Conservation (phyloP, 1,139 yeast species). For the Geotrichum klebahnii region DNA sequence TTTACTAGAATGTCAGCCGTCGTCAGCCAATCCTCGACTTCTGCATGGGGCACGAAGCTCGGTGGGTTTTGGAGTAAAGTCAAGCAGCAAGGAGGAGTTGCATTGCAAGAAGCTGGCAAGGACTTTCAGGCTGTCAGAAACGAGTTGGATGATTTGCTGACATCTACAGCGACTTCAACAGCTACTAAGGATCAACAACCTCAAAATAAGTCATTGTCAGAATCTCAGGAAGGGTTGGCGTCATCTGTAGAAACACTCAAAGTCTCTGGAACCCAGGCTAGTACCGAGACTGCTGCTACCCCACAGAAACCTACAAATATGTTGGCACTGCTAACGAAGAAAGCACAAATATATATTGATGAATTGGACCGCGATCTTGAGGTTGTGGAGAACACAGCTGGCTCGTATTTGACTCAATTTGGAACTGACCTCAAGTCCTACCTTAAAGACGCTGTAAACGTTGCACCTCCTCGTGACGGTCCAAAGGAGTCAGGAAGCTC, state of each 20-base stretch:
- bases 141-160: constrained; percentile 34
- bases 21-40: constrained; percentile 39
- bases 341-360: constrained; percentile 60
- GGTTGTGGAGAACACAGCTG: constrained; percentile 60
- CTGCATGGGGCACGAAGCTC: constrained; percentile 30
- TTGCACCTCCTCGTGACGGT: constrained; percentile 38
- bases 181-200: constrained; percentile 28
- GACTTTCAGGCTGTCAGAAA: constrained; percentile 32
- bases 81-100: constrained; percentile 42
- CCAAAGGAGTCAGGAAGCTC: constrained; percentile 21
- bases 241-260: constrained; percentile 14
- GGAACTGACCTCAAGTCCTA: constrained; percentile 48
- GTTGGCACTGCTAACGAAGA: constrained; percentile 40
- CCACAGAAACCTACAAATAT: constrained; percentile 28
- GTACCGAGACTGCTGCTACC: neutral
- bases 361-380: constrained; percentile 65
- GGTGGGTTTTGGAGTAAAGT: constrained; percentile 41
- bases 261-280: constrained; percentile 3
- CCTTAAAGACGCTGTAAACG: constrained; percentile 50
- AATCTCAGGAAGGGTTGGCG: neutral
- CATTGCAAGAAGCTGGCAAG: constrained; percentile 43
- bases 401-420: constrained; percentile 53
- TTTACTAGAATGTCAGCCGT: constrained; percentile 41
- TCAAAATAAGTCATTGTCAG: constrained; percentile 25
- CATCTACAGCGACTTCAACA: constrained; percentile 13